Evolutionary conservation across 768 basidiomycete genomes (phyloP).

Genomic region (Lyophyllum semitale): DNA sequence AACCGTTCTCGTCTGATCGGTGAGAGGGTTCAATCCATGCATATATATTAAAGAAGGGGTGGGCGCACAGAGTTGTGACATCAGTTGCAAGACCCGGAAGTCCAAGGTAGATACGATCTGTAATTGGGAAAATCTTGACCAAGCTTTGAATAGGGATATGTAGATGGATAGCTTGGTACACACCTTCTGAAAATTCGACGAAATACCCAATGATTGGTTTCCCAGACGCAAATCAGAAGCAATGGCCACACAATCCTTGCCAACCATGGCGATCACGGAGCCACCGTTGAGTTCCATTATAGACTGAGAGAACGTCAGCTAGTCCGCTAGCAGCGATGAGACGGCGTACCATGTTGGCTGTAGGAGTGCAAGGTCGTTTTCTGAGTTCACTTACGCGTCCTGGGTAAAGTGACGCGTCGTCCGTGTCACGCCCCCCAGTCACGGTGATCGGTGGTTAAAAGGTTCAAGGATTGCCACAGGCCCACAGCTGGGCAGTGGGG

Average conservation of each 20-base stretch:
- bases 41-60: slow-evolving; percentile 22
- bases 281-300: slow-evolving; percentile 95
- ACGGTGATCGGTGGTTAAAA: slow-evolving; percentile 15
- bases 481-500: background rate
- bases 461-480: too few species aligned
- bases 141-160: slow-evolving; percentile 16
- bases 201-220: slow-evolving; percentile 81
- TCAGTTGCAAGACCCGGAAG: slow-evolving; percentile 93
- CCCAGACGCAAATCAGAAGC: slow-evolving; percentile 93
- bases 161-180: slow-evolving; percentile 12
- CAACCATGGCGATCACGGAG: slow-evolving; percentile 98
- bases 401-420: slow-evolving; percentile 47
- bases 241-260: slow-evolving; percentile 98
- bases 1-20: slow-evolving; percentile 80
- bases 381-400: slow-evolving; percentile 30
- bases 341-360: slow-evolving; percentile 41
- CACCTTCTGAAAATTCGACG: slow-evolving; percentile 95
- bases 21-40: slow-evolving; percentile 10
- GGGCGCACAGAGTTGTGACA: slow-evolving; percentile 78
- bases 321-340: background rate
- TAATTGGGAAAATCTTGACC: slow-evolving; percentile 86
- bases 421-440: slow-evolving; percentile 30
- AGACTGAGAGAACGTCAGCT: slow-evolving; percentile 52
- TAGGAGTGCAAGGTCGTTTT: slow-evolving; percentile 7
- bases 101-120: slow-evolving; percentile 89